phyloP scores from a whole-genome alignment of 148 eudicot genomes.

The Nepenthes gracilis region DNA sequence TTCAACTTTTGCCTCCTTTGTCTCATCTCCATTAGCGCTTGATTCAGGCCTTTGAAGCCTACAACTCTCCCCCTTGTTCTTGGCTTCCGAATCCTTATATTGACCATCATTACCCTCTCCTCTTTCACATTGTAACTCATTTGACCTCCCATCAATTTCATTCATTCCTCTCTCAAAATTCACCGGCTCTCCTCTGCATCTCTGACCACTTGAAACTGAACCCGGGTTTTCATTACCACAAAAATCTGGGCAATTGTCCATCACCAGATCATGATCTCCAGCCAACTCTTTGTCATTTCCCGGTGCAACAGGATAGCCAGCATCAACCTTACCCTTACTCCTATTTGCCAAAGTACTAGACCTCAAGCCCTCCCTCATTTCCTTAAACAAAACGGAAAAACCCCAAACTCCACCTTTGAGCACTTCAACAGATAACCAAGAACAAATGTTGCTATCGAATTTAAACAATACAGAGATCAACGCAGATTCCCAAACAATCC shows the following conservation, averaged over 20 bases:
- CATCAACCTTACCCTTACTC: conserved; percentile 8
- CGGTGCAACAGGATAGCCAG: not conserved
- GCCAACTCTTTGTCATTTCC: conserved; percentile 2
- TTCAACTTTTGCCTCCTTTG: not conserved
- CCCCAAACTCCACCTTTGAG: conserved; percentile 6
- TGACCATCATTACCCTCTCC: not conserved
- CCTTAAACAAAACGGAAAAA: conserved; percentile 7
- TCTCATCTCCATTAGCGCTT: not conserved
- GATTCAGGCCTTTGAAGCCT: not conserved
- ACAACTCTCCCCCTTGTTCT: not conserved
- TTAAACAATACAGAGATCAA: too few species aligned
- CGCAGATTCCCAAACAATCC: too few species aligned
- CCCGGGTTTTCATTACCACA: not conserved
- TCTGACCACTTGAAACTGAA: not conserved
- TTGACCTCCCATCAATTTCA: not conserved
- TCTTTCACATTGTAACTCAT: conserved; percentile 6
- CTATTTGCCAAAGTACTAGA: conserved; percentile 20
- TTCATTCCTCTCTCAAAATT: conserved; percentile 7
- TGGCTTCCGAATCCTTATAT: not conserved
- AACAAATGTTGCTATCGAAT: too few species aligned
- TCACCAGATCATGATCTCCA: conserved; percentile 5
- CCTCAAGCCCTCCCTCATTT: conserved; percentile 40
- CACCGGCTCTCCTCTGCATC: not conserved
- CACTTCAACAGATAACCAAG: not conserved
- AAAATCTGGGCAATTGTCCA: conserved; percentile 3